These are phyloP conservation scores for Marasmius fiardii DNA, from an alignment of 1,284 basidiomycete species.

Conservation along the genomic window DNA sequence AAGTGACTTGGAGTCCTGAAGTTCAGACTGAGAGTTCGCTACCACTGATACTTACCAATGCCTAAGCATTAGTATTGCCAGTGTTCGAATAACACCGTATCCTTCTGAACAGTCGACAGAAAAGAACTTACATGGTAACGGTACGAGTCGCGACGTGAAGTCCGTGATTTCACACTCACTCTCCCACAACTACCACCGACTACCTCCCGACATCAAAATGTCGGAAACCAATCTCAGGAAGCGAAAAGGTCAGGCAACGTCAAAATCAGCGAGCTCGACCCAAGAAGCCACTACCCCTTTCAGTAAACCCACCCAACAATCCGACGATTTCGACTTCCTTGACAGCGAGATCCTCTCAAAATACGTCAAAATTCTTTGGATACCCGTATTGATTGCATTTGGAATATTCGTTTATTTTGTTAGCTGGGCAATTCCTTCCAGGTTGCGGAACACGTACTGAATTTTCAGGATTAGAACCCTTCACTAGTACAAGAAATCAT, in stretches of 20 bases:
- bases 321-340: conserved; percentile 1
- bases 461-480: conserved; percentile 17
- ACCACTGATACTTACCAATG: too few relatives aligned
- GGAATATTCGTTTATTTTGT: conserved; percentile 16
- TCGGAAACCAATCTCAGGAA: background rate
- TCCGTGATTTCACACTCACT: too few relatives aligned
- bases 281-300: background rate
- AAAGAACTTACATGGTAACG: too few relatives aligned
- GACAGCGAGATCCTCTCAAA: conserved; percentile 11
- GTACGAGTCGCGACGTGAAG: too few relatives aligned
- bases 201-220: too few relatives aligned
- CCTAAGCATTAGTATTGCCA: too few relatives aligned
- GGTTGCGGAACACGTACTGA: background rate
- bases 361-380: conserved; percentile 17
- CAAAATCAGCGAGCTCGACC: background rate
- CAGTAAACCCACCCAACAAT: background rate
- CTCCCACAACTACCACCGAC: too few relatives aligned
- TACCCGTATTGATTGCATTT: conserved; percentile 14
- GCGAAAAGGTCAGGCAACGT: background rate
- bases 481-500: conserved; percentile 17
- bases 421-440: background rate
- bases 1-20: too few relatives aligned
- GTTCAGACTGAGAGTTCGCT: too few relatives aligned
- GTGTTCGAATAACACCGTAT: too few relatives aligned
- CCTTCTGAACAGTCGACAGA: too few relatives aligned